Evolutionary conservation across 768 basidiomycete genomes (phyloP).

Genomic region (Mrakia gelida): DNA sequence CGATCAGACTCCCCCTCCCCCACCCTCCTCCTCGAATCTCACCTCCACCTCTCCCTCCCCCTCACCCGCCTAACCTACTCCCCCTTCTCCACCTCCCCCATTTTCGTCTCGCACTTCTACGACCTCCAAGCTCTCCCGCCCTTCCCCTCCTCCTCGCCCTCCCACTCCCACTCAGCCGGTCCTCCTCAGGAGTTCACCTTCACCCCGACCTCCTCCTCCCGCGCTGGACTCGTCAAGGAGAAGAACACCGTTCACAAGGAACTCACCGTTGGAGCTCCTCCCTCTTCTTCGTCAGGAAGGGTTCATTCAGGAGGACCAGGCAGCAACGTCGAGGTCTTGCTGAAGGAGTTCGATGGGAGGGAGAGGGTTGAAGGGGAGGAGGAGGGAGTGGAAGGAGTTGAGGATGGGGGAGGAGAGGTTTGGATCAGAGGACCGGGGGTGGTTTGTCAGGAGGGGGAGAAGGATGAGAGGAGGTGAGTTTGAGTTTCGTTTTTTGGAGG

Average conservation of each 20-base stretch:
- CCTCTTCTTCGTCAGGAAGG: constrained; percentile 49
- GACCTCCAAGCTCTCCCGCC: constrained; percentile 70
- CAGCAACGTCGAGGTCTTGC: constrained; percentile 77
- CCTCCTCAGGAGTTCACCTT: constrained; percentile 44
- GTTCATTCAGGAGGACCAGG: constrained; percentile 56
- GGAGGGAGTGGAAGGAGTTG: constrained; percentile 60
- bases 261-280: constrained; percentile 14
- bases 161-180: constrained; percentile 36
- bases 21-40: constrained; percentile 63
- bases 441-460: neutral
- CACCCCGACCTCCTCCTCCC: constrained; percentile 18
- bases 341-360: constrained; percentile 64
- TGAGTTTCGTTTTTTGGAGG: neutral
- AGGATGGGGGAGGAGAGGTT: constrained; percentile 11
- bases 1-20: constrained; percentile 56
- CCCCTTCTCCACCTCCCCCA: constrained; percentile 62
- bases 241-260: neutral
- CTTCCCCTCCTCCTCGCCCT: constrained; percentile 30
- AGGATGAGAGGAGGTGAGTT: constrained; percentile 26
- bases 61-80: constrained; percentile 36
- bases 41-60: constrained; percentile 47
- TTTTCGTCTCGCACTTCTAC: constrained; percentile 75
- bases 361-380: constrained; percentile 62
- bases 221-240: neutral
- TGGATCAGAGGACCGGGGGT: constrained; percentile 29